Base-by-base conservation (phyloP, 768 basidiomycete genomes). In the Pleurotus platypus region DNA sequence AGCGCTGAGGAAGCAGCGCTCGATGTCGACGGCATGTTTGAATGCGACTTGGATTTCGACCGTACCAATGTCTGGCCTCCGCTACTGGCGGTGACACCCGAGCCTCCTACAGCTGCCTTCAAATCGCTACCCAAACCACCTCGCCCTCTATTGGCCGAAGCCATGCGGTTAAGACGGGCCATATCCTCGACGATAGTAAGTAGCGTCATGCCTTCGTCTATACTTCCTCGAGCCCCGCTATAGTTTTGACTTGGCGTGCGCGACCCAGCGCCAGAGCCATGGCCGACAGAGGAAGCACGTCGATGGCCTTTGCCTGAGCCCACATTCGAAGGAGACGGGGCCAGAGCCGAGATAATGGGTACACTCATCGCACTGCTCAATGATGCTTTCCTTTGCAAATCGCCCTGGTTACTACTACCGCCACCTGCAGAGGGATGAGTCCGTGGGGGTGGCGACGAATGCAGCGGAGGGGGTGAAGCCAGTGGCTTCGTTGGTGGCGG, bases 171-270 rank as follows among this genome's bases (percentile, higher is more conserved):
- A 56, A 69, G 62, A 46, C 70, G 70, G 22, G 84, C 67, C 46
- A 88, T 82, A 56, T 75, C 79, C 63, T 88, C 86, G 7, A 90
- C 83, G 60, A 90, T 83, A 62, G 80, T 83, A 85, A 89, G 84
- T 65, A 89, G 68, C 43, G 79, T 86, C 40, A 63, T 65, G 2
- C 61, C 54, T 37, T 61, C 62, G 6, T 45, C 60, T 3, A 37
- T 8, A 24, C 49, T 5, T 5, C 5, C 5, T 30, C 30, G 30
- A 30, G 30, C 30, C 30, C 30, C 30, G 30, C 30, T 8, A 9
- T 30, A 30, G 8, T 7, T 11, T 6, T 30, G 30, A 30, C 1
- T 30, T 6, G 30, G 30, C 46, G 16, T 20, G 48, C 22, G 24
- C 27, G 43, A 16, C 58, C 57, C 26, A 63, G 51, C 12, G 66